Base-by-base conservation (phyloP, 2,329 filamentous ascomycete genomes). In the Aspergillus luchuensis region DNA sequence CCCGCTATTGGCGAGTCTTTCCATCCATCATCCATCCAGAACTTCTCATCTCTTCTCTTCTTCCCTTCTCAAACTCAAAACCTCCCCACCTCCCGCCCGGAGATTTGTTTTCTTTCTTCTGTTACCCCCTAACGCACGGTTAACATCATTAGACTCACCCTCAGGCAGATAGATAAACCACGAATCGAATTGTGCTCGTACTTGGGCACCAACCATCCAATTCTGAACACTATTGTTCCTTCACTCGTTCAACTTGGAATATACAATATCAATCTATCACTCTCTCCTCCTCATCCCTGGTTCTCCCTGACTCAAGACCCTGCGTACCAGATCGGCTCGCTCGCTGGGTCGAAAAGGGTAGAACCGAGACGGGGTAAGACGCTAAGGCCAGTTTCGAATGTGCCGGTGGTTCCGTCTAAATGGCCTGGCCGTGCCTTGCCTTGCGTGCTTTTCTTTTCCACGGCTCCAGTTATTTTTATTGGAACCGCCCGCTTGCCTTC, bases 371-470 rank as follows among this genome's bases (percentile, higher is more conserved):
- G 41, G 41, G 33, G 33, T 8, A 36, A 15, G 47, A 50, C 47
- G 47, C 47, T 50, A 50, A 30, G 47, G 47, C 47, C 47, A 30
- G 8, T 19, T 50, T 50, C 33, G 28, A 50, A 50, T 33, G 30
- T 50, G 25, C 47, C 47, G 47, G 47, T 50, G 47, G 47, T 50
- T 50, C 47, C 47, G 47, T 50, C 25, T 50, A 50, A n/a, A 50
- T 50, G 47, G 25, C 47, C 47, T 50, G 33, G 33, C 33, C 33
- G 33, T 36, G 33, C 11, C 33, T 36, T 36, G 33, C 33, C 33
- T 36, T 36, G 33, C 33, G 33, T 36, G 33, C 33, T 36, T 36
- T 36, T 36, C 33, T 36, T 5, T 13, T 30, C 28, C 28, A 30
- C 10, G 28, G 28, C 28, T 30, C 28, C 28, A 30, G 10, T 30